Conservation (phyloP, 148 eudicot genomes). For the Cornus controversa region DNA sequence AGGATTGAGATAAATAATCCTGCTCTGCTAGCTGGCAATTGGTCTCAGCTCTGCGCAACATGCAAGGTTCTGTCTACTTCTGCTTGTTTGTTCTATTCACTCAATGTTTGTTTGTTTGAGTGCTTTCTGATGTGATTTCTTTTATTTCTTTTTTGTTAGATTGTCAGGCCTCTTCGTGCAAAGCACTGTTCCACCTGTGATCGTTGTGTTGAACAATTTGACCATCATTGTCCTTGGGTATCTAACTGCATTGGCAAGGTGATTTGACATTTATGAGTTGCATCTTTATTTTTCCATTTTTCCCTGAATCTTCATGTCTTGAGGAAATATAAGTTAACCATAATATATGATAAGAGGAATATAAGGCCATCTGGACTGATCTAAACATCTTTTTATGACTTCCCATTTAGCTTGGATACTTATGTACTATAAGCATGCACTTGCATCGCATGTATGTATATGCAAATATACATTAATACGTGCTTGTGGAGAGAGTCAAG, state of each 20-base stretch:
- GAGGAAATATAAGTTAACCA: not conserved
- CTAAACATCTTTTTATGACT: not conserved
- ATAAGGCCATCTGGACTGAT: not conserved
- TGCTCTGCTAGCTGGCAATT: conserved; percentile 86
- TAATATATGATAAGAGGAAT: not conserved
- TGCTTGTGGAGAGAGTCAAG: not conserved
- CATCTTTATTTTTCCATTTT: conserved; percentile 10
- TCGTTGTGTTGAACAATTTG: conserved; percentile 99
- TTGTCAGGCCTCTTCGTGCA: conserved; percentile 96
- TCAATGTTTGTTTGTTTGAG: conserved; percentile 1
- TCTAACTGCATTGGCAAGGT: conserved; percentile 99
- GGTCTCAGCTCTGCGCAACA: conserved; percentile 98
- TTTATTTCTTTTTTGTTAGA: conserved; percentile 40
- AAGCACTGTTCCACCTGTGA: conserved; percentile 99
- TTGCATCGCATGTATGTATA: not conserved
- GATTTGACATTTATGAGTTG: conserved; percentile 13
- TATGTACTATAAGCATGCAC: not conserved
- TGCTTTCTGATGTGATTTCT: not conserved
- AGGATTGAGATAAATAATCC: conserved; percentile 83
- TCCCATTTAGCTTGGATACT: not conserved
- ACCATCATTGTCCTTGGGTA: conserved; percentile 99
- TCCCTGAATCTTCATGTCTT: not conserved
- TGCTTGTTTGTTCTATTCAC: not conserved
- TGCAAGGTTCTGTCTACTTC: conserved; percentile 64
- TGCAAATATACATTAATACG: too few relatives aligned